phyloP scores from a whole-genome alignment of 345 rosid genomes.

The Brassica nigra region DNA sequence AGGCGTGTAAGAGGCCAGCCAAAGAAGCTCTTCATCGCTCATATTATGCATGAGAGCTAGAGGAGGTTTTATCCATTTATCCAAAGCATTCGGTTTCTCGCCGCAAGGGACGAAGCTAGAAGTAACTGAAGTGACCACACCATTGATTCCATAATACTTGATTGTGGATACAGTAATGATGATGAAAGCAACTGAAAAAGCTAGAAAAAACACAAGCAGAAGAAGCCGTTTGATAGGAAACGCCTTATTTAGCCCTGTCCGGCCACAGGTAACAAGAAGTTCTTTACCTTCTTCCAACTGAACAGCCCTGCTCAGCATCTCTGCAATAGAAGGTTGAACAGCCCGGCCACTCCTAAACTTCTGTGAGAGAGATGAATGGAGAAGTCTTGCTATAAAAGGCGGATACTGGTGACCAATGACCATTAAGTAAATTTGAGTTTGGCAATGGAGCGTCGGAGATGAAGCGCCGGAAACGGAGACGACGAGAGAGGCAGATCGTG shows the following conservation, averaged over 20 bases:
- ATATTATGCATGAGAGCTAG: slow-evolving; percentile 61
- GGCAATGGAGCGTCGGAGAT: neutral
- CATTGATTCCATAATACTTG: slow-evolving; percentile 59
- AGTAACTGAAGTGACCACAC: slow-evolving; percentile 48
- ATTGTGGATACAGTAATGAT: slow-evolving; percentile 61
- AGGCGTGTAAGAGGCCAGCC: slow-evolving; percentile 79
- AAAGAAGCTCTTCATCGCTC: slow-evolving; percentile 78
- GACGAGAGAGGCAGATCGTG: no score
- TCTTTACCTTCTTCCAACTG: slow-evolving; percentile 72
- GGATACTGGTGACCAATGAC: neutral
- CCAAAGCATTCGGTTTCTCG: slow-evolving; percentile 45
- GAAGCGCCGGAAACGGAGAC: no score
- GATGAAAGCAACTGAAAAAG: slow-evolving; percentile 55
- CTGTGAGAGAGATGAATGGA: slow-evolving; percentile 8
- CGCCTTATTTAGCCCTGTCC: slow-evolving; percentile 52
- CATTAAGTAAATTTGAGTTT: neutral
- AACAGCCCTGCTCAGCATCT: slow-evolving; percentile 56
- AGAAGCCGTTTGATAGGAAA: slow-evolving; percentile 55
- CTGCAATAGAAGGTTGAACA: neutral
- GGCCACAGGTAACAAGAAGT: slow-evolving; percentile 18
- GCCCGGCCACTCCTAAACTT: neutral
- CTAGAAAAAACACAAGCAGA: slow-evolving; percentile 53
- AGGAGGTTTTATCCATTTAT: slow-evolving; percentile 63
- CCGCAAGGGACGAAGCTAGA: slow-evolving; percentile 54
- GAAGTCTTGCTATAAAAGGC: slow-evolving; percentile 6